A percentile compares a stretch with the other conserved stretches of the same genome.
phyloP scores from a whole-genome alignment of 2,329 filamentous ascomycete genomes.

The Aureobasidium pullulans region DNA sequence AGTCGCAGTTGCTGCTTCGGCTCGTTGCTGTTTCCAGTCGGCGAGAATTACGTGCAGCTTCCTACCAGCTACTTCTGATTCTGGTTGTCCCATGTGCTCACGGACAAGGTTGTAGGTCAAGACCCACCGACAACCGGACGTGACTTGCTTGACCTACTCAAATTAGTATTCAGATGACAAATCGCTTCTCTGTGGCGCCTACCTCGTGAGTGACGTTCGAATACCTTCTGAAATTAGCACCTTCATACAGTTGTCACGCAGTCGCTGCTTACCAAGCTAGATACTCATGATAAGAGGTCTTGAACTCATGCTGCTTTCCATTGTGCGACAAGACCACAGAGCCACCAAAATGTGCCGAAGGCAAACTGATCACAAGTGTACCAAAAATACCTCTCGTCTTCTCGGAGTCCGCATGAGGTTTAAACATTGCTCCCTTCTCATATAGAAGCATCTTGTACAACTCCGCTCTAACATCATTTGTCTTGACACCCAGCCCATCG shows the following conservation, averaged over 20 bases:
- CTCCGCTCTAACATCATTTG: constrained; percentile 13
- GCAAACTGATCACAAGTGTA: constrained; percentile 20
- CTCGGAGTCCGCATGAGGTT: constrained; percentile 18
- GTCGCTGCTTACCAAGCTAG: constrained; percentile 24
- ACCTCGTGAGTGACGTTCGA: constrained; percentile 48
- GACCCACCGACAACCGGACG: constrained; percentile 43
- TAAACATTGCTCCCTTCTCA: constrained; percentile 21
- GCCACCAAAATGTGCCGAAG: constrained; percentile 19
- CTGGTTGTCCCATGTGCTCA: background rate
- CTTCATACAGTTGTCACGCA: background rate
- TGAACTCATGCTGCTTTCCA: constrained; percentile 20
- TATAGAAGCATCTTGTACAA: constrained; percentile 22
- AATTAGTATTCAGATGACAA: background rate
- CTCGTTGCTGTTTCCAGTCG: background rate
- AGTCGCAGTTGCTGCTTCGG: background rate
- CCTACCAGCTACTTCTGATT: background rate
- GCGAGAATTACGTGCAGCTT: background rate
- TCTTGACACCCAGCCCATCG: constrained; percentile 16
- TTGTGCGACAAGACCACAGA: constrained; percentile 16
- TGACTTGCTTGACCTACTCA: constrained; percentile 30
- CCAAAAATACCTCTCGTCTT: constrained; percentile 21
- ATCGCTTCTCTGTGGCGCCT: background rate
- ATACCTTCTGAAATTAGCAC: constrained; percentile 35
- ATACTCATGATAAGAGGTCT: constrained; percentile 26
- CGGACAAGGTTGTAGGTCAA: constrained; percentile 48